Percentiles rank a stretch among this genome's conserved stretches.
These are phyloP conservation scores for Tinospora cordifolia DNA, from an alignment of 164 flowering plant species.

Conservation along the genomic window DNA sequence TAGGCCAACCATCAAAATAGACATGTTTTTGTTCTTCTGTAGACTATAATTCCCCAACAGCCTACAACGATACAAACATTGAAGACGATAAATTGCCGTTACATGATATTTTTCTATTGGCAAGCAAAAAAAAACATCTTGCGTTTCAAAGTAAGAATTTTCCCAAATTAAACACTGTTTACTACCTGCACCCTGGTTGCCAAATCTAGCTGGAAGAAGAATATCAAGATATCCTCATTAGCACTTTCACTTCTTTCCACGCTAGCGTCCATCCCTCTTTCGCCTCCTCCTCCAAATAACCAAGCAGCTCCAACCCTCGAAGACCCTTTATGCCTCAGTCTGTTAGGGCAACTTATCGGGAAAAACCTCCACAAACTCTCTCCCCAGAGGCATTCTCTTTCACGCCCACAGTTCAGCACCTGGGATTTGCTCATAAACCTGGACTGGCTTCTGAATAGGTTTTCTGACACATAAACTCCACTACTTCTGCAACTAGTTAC, in stretches of 20 bases:
- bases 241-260: constrained; percentile 77
- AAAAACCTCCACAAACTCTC: constrained; percentile 17
- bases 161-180: neutral
- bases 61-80: neutral
- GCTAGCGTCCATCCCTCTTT: constrained; percentile 46
- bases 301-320: constrained; percentile 62
- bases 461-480: constrained; percentile 29
- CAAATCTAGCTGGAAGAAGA: constrained; percentile 88
- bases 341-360: constrained; percentile 14
- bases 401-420: constrained; percentile 19
- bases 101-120: neutral
- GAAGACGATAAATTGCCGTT: neutral
- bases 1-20: neutral
- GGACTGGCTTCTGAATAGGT: constrained; percentile 27
- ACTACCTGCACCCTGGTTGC: constrained; percentile 83
- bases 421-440: constrained; percentile 20
- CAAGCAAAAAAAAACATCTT: neutral
- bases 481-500: constrained; percentile 25
- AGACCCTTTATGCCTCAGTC: constrained; percentile 22
- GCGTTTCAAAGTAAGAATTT: neutral
- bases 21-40: neutral
- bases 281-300: constrained; percentile 61
- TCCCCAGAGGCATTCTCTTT: constrained; percentile 24
- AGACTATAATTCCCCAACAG: neutral
- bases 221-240: constrained; percentile 82